These are phyloP conservation scores for Zygotorulaspora mrakii DNA, from an alignment of 1,139 yeast genomes.

Conservation along the genomic window DNA sequence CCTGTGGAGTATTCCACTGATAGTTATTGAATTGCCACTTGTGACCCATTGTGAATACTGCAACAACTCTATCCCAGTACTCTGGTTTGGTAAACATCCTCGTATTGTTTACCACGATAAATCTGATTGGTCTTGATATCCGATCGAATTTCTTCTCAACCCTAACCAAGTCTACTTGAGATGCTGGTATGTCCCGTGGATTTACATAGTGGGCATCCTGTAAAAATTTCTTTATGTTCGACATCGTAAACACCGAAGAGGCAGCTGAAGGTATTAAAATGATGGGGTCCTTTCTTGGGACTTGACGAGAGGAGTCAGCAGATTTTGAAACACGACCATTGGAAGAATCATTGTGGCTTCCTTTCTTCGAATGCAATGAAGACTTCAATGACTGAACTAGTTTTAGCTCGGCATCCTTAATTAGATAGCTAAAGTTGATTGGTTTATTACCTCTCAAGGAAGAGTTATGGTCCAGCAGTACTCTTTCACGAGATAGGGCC, in stretches of 20 bases:
- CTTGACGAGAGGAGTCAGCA: slow-evolving; percentile 14
- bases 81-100: slow-evolving; percentile 90
- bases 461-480: slow-evolving; percentile 71
- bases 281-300: slow-evolving; percentile 69
- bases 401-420: slow-evolving; percentile 64
- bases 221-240: slow-evolving; percentile 76
- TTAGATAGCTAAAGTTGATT: slow-evolving; percentile 68
- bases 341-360: slow-evolving; percentile 36
- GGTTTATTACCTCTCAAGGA: slow-evolving; percentile 74
- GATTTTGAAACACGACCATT: slow-evolving; percentile 23
- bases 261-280: slow-evolving; percentile 92
- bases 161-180: slow-evolving; percentile 29
- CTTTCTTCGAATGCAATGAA: slow-evolving; percentile 24
- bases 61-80: slow-evolving; percentile 95
- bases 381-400: slow-evolving; percentile 55
- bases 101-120: slow-evolving; percentile 73
- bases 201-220: slow-evolving; percentile 71
- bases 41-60: slow-evolving; percentile 95
- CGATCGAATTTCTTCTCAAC: slow-evolving; percentile 35
- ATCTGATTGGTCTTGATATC: slow-evolving; percentile 33
- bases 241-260: slow-evolving; percentile 76
- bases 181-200: slow-evolving; percentile 41
- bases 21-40: slow-evolving; percentile 93
- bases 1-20: slow-evolving; percentile 76
- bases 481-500: slow-evolving; percentile 58